Percentiles rank a stretch among this genome's conserved stretches.
Evolutionary conservation across 169 alveolate species (phyloP).

Genomic region (Cryptosporidium bovis): DNA sequence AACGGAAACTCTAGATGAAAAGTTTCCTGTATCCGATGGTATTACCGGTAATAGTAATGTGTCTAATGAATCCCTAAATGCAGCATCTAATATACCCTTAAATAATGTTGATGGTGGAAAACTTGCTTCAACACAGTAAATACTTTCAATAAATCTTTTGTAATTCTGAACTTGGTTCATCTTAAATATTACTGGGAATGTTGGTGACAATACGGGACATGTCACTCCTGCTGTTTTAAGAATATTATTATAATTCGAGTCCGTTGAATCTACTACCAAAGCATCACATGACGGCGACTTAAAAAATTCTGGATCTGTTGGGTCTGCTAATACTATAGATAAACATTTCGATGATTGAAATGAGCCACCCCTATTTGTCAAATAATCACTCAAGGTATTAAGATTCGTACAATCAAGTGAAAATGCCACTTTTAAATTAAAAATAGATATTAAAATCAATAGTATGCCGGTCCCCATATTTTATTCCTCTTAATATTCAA

Average conservation of each 20-base stretch:
- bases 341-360: slow-evolving; percentile 36
- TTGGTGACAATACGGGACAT: slow-evolving; percentile 13
- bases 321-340: slow-evolving; percentile 7
- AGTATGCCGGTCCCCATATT: no score
- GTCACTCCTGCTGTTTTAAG: slow-evolving; percentile 16
- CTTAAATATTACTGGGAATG: not conserved
- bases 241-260: not conserved
- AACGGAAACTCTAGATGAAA: not conserved
- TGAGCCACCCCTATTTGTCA: slow-evolving; percentile 38
- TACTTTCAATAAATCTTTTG: not conserved
- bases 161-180: no score
- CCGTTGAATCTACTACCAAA: slow-evolving; percentile 40
- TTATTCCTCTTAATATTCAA: no score
- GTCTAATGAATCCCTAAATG: not conserved
- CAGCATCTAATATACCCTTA: slow-evolving; percentile 9
- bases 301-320: not conserved
- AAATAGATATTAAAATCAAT: not conserved
- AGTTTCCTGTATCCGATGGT: not conserved
- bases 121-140: slow-evolving; percentile 46
- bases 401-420: slow-evolving; percentile 12
- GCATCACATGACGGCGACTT: slow-evolving; percentile 34
- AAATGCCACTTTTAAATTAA: not conserved
- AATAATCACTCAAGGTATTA: not conserved
- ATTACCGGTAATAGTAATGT: slow-evolving; percentile 16
- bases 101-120: not conserved